These are phyloP conservation scores for Priceomyces fermenticarens DNA, from an alignment of 805 yeast species.

Conservation along the genomic window DNA sequence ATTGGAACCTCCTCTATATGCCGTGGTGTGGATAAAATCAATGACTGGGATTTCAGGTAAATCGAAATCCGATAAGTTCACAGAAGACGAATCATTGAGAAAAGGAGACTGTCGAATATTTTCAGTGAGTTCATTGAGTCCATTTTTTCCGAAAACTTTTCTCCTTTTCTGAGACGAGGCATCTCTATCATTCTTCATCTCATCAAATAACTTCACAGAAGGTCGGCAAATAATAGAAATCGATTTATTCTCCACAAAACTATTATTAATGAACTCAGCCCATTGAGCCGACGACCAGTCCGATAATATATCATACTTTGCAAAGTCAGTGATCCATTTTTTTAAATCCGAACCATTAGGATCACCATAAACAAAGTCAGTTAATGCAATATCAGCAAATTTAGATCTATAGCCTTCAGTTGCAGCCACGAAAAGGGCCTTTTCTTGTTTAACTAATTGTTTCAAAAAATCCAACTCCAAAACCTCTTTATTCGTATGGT, in stretches of 20 bases:
- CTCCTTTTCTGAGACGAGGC: conserved; percentile 48
- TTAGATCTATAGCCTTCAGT: conserved; percentile 62
- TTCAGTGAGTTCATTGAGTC: conserved; percentile 51
- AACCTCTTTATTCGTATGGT: conserved; percentile 46
- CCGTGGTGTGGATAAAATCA: neutral
- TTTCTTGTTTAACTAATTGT: conserved; percentile 65
- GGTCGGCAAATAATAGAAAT: conserved; percentile 73
- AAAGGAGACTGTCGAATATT: conserved; percentile 59
- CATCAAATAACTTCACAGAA: conserved; percentile 54
- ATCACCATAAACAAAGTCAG: conserved; percentile 74
- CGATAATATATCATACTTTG: conserved; percentile 56
- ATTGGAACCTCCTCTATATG: conserved; percentile 6
- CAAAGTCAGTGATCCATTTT: conserved; percentile 49
- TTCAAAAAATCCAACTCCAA: conserved; percentile 65
- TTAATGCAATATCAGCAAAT: conserved; percentile 64
- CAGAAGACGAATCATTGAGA: conserved; percentile 69
- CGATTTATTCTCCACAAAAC: conserved; percentile 58
- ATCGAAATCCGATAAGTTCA: conserved; percentile 49
- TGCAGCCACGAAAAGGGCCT: conserved; percentile 55
- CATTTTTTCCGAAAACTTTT: conserved; percentile 53
- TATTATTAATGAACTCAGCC: conserved; percentile 51
- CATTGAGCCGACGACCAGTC: conserved; percentile 68
- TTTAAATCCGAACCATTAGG: conserved; percentile 55
- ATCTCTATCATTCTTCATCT: conserved; percentile 49
- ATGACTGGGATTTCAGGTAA: conserved; percentile 11